Conservation (phyloP, 345 rosid genomes). For the Brassica nigra region DNA sequence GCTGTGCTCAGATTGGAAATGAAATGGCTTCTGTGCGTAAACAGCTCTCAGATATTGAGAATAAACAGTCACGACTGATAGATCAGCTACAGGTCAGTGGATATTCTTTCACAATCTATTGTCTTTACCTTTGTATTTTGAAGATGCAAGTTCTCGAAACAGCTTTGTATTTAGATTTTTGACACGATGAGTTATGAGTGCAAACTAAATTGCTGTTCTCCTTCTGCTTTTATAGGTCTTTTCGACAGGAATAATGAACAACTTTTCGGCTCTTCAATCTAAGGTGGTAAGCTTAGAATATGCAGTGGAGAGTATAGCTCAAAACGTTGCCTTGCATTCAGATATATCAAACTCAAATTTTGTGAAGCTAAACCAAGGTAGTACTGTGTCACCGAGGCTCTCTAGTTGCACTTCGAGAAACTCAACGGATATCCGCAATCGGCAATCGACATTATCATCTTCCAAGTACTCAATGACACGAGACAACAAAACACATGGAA, state of each 20-base stretch:
- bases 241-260: constrained; percentile 64
- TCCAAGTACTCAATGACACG: constrained; percentile 52
- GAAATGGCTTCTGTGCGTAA: constrained; percentile 75
- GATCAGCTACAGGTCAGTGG: constrained; percentile 76
- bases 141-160: neutral
- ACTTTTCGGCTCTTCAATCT: constrained; percentile 65
- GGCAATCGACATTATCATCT: constrained; percentile 52
- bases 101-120: neutral
- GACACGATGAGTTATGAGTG: neutral
- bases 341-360: constrained; percentile 49
- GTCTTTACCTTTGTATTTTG: neutral
- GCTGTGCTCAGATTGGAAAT: constrained; percentile 58
- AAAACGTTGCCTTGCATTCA: constrained; percentile 47
- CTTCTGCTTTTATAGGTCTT: constrained; percentile 51
- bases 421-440: constrained; percentile 54
- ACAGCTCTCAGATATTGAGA: constrained; percentile 80
- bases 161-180: neutral
- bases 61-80: constrained; percentile 66
- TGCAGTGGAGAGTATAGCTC: constrained; percentile 61
- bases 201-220: neutral
- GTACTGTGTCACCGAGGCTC: constrained; percentile 57
- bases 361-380: constrained; percentile 53
- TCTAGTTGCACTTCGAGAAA: constrained; percentile 74
- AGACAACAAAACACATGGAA: constrained; percentile 55
- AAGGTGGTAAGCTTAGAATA: constrained; percentile 75